Evolutionary conservation across 1,284 basidiomycete species (phyloP).

Genomic region (Phellopilus nigrolimitatus): DNA sequence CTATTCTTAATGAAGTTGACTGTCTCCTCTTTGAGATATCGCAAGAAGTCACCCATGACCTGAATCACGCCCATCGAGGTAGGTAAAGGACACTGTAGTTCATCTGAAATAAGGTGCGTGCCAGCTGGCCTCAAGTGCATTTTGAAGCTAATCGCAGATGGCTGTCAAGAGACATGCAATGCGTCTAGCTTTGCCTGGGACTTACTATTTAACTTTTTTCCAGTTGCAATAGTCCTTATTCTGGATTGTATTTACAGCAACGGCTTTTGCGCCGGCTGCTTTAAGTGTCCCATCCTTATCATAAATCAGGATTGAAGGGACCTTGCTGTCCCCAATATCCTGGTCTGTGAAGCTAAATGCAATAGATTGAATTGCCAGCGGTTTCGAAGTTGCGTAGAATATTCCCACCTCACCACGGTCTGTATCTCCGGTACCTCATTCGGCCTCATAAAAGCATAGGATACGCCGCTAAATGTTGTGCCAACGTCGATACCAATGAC

Average conservation of each 20-base stretch:
- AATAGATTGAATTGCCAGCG: neutral
- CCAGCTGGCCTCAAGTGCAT: slow-evolving; percentile 65
- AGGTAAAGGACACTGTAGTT: slow-evolving; percentile 63
- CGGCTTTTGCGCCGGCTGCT: slow-evolving; percentile 72
- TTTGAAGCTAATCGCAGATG: slow-evolving; percentile 53
- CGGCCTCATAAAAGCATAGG: slow-evolving; percentile 5
- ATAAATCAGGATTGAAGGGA: slow-evolving; percentile 67
- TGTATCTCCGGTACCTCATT: neutral
- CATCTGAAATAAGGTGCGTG: slow-evolving; percentile 75
- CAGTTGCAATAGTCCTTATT: slow-evolving; percentile 69
- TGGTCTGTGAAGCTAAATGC: slow-evolving; percentile 3
- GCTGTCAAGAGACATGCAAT: slow-evolving; percentile 3
- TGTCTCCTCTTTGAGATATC: slow-evolving; percentile 66
- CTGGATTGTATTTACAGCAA: slow-evolving; percentile 46
- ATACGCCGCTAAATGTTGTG: too few relatives aligned
- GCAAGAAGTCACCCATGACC: slow-evolving; percentile 72
- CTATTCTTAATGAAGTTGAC: slow-evolving; percentile 64
- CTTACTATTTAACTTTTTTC: slow-evolving; percentile 68
- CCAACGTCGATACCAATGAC: slow-evolving; percentile 9
- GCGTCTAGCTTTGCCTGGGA: too few relatives aligned
- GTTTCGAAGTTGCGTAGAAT: too few relatives aligned
- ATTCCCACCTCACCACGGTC: neutral
- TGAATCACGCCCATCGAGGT: slow-evolving; percentile 57
- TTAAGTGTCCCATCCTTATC: slow-evolving; percentile 60
- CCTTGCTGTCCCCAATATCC: slow-evolving; percentile 72